phyloP scores from a whole-genome alignment of 306 rosid genomes.

The Prunus campanulata region DNA sequence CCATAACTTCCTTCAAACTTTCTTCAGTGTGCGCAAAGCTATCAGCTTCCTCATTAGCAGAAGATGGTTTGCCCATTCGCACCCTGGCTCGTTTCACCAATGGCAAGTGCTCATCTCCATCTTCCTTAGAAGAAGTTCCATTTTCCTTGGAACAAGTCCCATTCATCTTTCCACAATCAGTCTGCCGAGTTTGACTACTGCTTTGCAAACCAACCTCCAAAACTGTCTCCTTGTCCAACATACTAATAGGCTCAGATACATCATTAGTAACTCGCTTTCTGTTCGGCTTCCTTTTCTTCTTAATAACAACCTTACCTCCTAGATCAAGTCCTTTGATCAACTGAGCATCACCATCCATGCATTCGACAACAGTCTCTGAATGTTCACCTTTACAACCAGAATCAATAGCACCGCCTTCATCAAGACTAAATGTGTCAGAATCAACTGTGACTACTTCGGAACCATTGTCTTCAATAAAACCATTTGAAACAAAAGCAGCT shows the following conservation, averaged over 20 bases:
- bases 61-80: constrained; percentile 74
- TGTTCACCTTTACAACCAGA: constrained; percentile 61
- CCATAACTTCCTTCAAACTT: constrained; percentile 43
- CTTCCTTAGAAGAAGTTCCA: constrained; percentile 59
- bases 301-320: constrained; percentile 54
- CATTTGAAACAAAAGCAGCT: constrained; percentile 55
- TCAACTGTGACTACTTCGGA: constrained; percentile 72
- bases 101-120: constrained; percentile 93
- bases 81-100: constrained; percentile 92
- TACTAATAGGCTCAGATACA: constrained; percentile 37
- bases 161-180: constrained; percentile 39
- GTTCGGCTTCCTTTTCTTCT: constrained; percentile 82
- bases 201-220: constrained; percentile 34
- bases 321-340: constrained; percentile 63
- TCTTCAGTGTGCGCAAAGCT: constrained; percentile 38
- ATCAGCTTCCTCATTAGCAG: constrained; percentile 49
- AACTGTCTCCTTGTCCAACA: constrained; percentile 46
- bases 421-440: constrained; percentile 65
- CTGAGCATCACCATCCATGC: constrained; percentile 54
- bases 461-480: constrained; percentile 61
- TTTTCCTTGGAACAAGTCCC: constrained; percentile 55
- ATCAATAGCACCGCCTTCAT: constrained; percentile 71
- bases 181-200: constrained; percentile 46
- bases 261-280: constrained; percentile 63
- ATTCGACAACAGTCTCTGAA: constrained; percentile 48